Base-by-base conservation (phyloP, 1,284 basidiomycete species). In the Microbotryum scabiosae region DNA sequence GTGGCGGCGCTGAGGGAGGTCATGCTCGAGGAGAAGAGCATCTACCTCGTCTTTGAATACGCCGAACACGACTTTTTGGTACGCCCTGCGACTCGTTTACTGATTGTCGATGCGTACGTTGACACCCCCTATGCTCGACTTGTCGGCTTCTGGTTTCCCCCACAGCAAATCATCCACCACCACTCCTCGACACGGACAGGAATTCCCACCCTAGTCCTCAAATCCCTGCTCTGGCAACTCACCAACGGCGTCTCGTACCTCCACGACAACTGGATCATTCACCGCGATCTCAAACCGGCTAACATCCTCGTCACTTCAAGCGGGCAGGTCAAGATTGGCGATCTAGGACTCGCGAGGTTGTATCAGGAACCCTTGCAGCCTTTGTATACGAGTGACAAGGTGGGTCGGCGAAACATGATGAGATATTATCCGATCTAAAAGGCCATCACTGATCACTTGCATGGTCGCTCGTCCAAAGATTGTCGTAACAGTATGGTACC, bases 401-500 rank as follows among this genome's bases (percentile, higher is more conserved):
- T 65, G 10, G 43, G 47, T 16, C 16, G 12, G 16, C 1, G 16
- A 41, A 41, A 5, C 36, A 18, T 3, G 10, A 41, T 49, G 47
- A 12, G 47, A 23, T 30, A 1, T 30, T 1, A 30, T 10, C 36
- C 18, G 30, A 26, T 51, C 23, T 8, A 18, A 23, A 20, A 46
- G 9, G 18, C 23, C 16, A 56, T 8, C 16, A 14, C 20, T 9
- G 2, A 30, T 32, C 14, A 6, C 2, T 21, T 57, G n/a, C 20
- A 1, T 25, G 20, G 28, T 51, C 5, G 6, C 16, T 12, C 5
- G 32, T 25, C 6, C 5, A 23, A 32, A 67, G 67, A 69, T 99
- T 14, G 96, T 99, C 43, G 96, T 99, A 3, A 98, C 96, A 0
- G 97, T 98, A 70, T 98, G 94, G 94, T 98, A 98, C 72, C 86